Evolutionary conservation across 768 basidiomycete species (phyloP).

Genomic region (Mycena haematopus): DNA sequence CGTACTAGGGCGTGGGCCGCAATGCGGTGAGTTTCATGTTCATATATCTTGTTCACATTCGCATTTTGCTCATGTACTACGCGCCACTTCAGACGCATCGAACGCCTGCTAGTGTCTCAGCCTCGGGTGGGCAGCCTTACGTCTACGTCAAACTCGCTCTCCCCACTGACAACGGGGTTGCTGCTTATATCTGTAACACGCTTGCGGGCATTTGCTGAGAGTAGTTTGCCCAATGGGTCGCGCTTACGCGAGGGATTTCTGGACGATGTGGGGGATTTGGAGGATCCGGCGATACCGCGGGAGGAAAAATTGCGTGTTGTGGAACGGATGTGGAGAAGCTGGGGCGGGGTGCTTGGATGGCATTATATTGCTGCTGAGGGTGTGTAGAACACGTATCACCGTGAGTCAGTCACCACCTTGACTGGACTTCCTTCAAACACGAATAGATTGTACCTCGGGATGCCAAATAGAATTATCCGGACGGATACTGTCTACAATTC

Average conservation of each 20-base stretch:
- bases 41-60: neutral
- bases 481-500: too few relatives aligned
- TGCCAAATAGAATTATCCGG: too few relatives aligned
- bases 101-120: constrained; percentile 67
- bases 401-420: too few relatives aligned
- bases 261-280: constrained; percentile 83
- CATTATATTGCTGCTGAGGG: constrained; percentile 33
- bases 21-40: constrained; percentile 57
- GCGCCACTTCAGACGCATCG: constrained; percentile 57
- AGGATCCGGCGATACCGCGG: constrained; percentile 71
- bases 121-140: constrained; percentile 35
- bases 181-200: constrained; percentile 74
- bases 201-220: constrained; percentile 69
- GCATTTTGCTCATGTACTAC: neutral
- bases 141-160: constrained; percentile 38
- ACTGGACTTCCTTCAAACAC: too few relatives aligned
- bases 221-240: constrained; percentile 60
- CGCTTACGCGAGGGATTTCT: constrained; percentile 79
- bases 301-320: constrained; percentile 80
- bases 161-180: constrained; percentile 73
- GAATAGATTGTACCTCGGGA: too few relatives aligned
- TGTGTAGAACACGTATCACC: neutral
- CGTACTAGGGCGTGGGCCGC: constrained; percentile 70
- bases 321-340: constrained; percentile 89
- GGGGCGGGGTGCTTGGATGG: constrained; percentile 78